Percentiles rank a stretch among this genome's conserved stretches.
Conservation (phyloP, 345 rosid genomes). For the Angophora floribunda region DNA sequence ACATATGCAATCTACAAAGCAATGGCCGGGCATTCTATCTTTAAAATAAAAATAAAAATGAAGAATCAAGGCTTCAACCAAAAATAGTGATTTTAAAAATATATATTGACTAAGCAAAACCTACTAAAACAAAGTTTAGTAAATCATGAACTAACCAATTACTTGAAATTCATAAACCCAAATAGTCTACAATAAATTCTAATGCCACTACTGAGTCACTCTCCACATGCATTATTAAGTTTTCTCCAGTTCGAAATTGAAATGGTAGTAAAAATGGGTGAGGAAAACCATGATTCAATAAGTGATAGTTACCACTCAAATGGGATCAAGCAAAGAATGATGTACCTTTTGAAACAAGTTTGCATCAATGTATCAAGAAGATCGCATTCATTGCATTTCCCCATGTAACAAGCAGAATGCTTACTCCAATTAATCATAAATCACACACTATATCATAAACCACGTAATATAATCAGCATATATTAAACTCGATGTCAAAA, state of each 20-base stretch:
- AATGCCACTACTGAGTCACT: not conserved
- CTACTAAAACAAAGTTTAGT: not conserved
- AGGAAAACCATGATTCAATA: not conserved
- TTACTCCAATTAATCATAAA: not conserved
- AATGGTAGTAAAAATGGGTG: not conserved
- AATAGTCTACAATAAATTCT: not conserved
- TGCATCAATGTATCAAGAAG: not conserved
- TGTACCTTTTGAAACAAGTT: not conserved
- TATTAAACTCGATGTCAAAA: not conserved
- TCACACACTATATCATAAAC: not conserved
- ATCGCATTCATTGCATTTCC: not conserved
- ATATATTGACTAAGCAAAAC: not conserved
- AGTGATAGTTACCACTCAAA: not conserved
- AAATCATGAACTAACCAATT: not conserved
- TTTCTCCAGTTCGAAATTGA: not conserved
- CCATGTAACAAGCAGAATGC: not conserved
- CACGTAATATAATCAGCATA: fast-evolving
- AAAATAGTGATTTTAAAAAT: too few species aligned
- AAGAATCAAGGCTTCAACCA: not conserved
- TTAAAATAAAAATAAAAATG: not conserved
- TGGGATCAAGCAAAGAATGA: not conserved
- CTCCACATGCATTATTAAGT: not conserved
- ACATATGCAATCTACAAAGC: not conserved
- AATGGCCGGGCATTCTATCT: not conserved
- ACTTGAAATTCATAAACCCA: not conserved